phyloP scores from a whole-genome alignment of 805 yeast species.

The Saccharomycopsis fermentans region DNA sequence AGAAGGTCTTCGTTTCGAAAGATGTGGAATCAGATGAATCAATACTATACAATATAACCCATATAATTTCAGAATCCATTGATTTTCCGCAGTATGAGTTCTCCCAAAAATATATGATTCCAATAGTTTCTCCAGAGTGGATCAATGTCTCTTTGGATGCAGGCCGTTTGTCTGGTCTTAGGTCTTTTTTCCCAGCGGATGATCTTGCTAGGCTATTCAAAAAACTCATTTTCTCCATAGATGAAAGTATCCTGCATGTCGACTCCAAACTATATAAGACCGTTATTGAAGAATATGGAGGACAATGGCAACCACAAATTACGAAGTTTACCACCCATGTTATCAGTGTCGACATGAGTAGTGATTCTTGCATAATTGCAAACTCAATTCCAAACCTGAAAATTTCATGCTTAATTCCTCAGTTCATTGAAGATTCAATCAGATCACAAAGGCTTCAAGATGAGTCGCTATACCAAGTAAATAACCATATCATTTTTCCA shows the following conservation, averaged over 20 bases:
- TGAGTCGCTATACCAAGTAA: slow-evolving; percentile 45
- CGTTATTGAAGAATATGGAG: slow-evolving; percentile 47
- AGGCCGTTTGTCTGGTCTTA: slow-evolving; percentile 37
- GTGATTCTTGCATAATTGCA: slow-evolving; percentile 52
- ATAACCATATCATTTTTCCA: slow-evolving; percentile 21
- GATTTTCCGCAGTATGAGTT: slow-evolving; percentile 42
- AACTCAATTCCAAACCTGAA: slow-evolving; percentile 29
- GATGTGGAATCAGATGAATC: not conserved
- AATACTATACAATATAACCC: slow-evolving; percentile 23
- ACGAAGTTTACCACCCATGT: slow-evolving; percentile 74
- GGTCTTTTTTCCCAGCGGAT: slow-evolving; percentile 66
- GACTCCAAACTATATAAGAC: slow-evolving; percentile 60
- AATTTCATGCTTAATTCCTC: slow-evolving; percentile 59
- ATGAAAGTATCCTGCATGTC: slow-evolving; percentile 47
- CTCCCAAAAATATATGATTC: slow-evolving; percentile 46
- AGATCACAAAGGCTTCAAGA: slow-evolving; percentile 39
- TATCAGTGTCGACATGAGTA: slow-evolving; percentile 42
- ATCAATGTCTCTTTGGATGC: slow-evolving; percentile 36
- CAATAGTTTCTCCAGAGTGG: slow-evolving; percentile 59
- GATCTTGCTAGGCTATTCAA: slow-evolving; percentile 42
- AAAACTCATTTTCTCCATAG: slow-evolving; percentile 49
- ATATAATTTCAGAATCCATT: slow-evolving; percentile 42
- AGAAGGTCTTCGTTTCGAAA: slow-evolving; percentile 16
- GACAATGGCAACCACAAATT: slow-evolving; percentile 64
- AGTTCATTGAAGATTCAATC: slow-evolving; percentile 71